These are phyloP conservation scores for Mytilinidion resinicola DNA, from an alignment of 495 filamentous ascomycete species.

Conservation along the genomic window DNA sequence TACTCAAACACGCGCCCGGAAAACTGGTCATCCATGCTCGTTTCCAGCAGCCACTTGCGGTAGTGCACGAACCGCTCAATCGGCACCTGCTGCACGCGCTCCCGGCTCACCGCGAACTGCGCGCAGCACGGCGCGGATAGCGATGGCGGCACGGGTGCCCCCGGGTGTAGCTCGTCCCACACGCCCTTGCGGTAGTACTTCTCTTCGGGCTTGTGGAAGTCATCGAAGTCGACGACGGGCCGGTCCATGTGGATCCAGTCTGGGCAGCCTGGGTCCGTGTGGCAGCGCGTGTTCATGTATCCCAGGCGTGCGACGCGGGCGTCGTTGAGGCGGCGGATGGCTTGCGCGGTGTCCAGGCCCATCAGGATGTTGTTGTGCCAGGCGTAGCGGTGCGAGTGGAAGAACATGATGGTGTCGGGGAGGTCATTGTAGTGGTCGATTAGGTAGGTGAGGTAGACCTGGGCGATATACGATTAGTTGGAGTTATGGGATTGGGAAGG, in stretches of 20 bases:
- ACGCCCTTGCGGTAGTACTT: slow-evolving; percentile 21
- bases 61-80: slow-evolving; percentile 54
- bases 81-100: slow-evolving; percentile 45
- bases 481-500: background rate
- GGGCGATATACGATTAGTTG: background rate
- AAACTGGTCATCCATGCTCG: slow-evolving; percentile 53
- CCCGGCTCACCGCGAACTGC: slow-evolving; percentile 47
- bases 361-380: slow-evolving; percentile 44
- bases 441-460: slow-evolving; percentile 28
- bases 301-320: slow-evolving; percentile 52
- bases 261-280: slow-evolving; percentile 56
- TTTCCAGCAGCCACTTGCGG: slow-evolving; percentile 59
- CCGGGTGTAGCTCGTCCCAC: slow-evolving; percentile 29
- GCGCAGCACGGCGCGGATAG: slow-evolving; percentile 45
- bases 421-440: slow-evolving; percentile 29
- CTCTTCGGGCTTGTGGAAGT: slow-evolving; percentile 27
- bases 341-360: slow-evolving; percentile 45
- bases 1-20: slow-evolving; percentile 66
- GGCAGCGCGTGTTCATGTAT: slow-evolving; percentile 62
- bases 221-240: slow-evolving; percentile 24
- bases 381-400: slow-evolving; percentile 26
- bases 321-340: slow-evolving; percentile 47
- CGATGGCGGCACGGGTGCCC: slow-evolving; percentile 22
- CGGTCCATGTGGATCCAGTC: slow-evolving; percentile 47
- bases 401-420: slow-evolving; percentile 26